phyloP scores from a whole-genome alignment of 225 moss, liverwort and hornwort species.

The Lunularia cruciata region DNA sequence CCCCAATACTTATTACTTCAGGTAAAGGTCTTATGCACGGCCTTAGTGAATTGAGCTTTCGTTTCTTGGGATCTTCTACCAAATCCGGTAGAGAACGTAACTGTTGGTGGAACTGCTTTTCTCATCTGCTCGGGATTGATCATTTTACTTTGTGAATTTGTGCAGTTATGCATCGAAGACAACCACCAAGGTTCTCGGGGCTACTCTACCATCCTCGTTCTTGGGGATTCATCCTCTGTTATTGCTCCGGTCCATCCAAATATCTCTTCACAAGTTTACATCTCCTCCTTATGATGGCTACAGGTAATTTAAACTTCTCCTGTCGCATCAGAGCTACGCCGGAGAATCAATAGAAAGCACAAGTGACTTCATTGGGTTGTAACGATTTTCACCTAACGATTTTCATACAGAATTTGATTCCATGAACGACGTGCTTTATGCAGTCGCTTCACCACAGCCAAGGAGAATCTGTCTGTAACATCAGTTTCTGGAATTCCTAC shows the following conservation, averaged over 20 bases:
- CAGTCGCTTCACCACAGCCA: too few species aligned
- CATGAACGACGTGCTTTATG: background rate
- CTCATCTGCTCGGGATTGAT: too few species aligned
- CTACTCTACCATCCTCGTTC: constrained; percentile 64
- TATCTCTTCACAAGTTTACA: constrained; percentile 68
- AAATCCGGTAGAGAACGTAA: too few species aligned
- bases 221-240: constrained; percentile 72
- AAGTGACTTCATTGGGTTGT: background rate
- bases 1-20: constrained; percentile 84
- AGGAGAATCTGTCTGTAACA: background rate
- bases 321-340: background rate
- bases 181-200: constrained; percentile 61
- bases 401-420: background rate
- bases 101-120: too few species aligned
- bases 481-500: too few species aligned
- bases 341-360: background rate
- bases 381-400: background rate
- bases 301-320: constrained; percentile 47
- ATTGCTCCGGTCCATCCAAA: constrained; percentile 72
- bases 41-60: background rate
- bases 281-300: constrained; percentile 69
- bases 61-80: background rate
- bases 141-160: background rate
- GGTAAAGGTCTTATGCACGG: constrained; percentile 31
- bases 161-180: constrained; percentile 80